These are phyloP conservation scores for Umbelopsis sp. DNA, from an alignment of 371 early-diverging fungal genomes.

Conservation along the genomic window DNA sequence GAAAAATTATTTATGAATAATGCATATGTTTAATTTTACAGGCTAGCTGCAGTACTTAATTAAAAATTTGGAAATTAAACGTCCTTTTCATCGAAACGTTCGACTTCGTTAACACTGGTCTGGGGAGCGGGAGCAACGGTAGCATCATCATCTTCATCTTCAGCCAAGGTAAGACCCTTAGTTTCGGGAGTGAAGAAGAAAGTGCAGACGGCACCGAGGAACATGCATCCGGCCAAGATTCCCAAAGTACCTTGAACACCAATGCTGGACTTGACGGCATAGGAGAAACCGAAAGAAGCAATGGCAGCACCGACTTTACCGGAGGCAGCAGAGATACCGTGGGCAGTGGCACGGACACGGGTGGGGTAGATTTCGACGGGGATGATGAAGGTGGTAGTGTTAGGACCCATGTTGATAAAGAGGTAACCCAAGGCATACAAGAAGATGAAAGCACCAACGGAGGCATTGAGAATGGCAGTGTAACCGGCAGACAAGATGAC, in stretches of 20 bases:
- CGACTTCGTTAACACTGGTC: not conserved
- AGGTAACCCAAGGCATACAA: slow-evolving; percentile 81
- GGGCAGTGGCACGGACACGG: slow-evolving; percentile 81
- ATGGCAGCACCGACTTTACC: slow-evolving; percentile 88
- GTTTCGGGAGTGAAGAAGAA: slow-evolving; percentile 49
- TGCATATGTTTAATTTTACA: no score
- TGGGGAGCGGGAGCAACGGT: not conserved
- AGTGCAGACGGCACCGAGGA: slow-evolving; percentile 69
- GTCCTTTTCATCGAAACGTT: not conserved
- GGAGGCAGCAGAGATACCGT: slow-evolving; percentile 88
- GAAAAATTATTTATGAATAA: no score
- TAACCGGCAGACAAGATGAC: slow-evolving; percentile 51
- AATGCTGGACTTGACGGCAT: slow-evolving; percentile 20
- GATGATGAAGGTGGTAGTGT: slow-evolving; percentile 85
- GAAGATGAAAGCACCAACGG: slow-evolving; percentile 65
- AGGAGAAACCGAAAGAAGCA: slow-evolving; percentile 70
- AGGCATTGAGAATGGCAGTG: slow-evolving; percentile 51
- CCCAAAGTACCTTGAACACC: slow-evolving; percentile 74
- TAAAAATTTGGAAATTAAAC: not conserved
- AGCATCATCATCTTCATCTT: slow-evolving; percentile 26
- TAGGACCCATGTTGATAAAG: slow-evolving; percentile 92
- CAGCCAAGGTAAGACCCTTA: slow-evolving; percentile 47
- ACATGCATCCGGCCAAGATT: slow-evolving; percentile 80
- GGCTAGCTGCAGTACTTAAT: not conserved
- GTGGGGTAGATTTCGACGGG: slow-evolving; percentile 91